Percentiles rank a stretch among this genome's conserved stretches.
These are phyloP conservation scores for Chlorella sorokiniana DNA, from an alignment of 139 green algal species.

Conservation along the genomic window DNA sequence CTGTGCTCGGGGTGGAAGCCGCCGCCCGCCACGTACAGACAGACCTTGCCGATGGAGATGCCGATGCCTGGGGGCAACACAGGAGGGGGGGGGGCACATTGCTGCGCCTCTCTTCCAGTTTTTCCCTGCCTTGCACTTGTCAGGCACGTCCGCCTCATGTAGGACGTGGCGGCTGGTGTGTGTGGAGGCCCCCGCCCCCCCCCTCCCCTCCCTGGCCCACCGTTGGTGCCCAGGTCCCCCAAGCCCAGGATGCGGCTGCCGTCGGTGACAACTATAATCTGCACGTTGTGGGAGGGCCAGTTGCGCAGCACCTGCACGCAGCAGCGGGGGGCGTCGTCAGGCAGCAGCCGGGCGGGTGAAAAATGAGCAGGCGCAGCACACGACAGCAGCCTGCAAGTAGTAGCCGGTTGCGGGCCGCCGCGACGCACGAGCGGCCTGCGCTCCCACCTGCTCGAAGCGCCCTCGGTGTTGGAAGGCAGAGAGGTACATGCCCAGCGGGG, in stretches of 20 bases:
- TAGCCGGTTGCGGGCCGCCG: no score
- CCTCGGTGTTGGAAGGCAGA: slow-evolving; percentile 52
- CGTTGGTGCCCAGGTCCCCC: slow-evolving; percentile 68
- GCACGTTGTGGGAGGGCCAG: slow-evolving; percentile 57
- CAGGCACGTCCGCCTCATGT: no score
- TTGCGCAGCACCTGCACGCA: slow-evolving; percentile 47
- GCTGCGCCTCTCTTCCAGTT: no score
- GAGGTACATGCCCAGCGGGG: slow-evolving; percentile 63
- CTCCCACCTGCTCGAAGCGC: slow-evolving; percentile 32
- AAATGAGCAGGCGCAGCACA: not conserved
- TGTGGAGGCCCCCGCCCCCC: no score
- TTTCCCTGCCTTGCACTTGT: no score
- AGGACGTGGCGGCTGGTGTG: no score
- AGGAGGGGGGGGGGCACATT: not conserved
- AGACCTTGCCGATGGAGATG: slow-evolving; percentile 75
- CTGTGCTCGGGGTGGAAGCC: slow-evolving; percentile 61
- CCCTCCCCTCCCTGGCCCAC: no score
- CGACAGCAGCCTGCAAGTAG: no score
- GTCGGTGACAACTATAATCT: slow-evolving; percentile 67
- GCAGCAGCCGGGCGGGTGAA: no score
- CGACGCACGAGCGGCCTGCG: not conserved
- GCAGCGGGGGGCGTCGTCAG: no score
- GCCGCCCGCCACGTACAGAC: slow-evolving; percentile 65
- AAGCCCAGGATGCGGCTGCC: slow-evolving; percentile 63
- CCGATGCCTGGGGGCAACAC: slow-evolving; percentile 55